Evolutionary conservation across 352 stramenopile genomes (phyloP).

Genomic region (Globisporangium lucens): DNA sequence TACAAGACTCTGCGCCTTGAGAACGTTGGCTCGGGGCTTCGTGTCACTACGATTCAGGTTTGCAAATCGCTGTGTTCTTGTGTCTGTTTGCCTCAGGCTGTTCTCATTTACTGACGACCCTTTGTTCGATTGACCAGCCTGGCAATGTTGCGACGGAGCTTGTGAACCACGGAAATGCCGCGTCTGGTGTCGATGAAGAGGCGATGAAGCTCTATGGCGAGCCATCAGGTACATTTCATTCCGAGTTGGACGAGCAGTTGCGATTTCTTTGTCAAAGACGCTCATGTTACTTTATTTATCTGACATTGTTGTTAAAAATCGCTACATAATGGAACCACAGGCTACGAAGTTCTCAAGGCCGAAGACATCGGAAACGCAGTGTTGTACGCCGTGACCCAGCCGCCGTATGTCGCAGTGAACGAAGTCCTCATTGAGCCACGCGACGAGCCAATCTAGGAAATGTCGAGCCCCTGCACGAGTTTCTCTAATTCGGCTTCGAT

Average conservation of each 20-base stretch:
- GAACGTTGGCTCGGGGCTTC: constrained; percentile 80
- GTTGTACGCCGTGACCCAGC: constrained; percentile 85
- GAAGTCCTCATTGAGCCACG: constrained; percentile 89
- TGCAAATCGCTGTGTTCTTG: not conserved
- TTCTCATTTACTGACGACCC: not conserved
- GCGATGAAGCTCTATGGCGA: constrained; percentile 71
- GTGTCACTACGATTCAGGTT: constrained; percentile 84
- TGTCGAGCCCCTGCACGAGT: constrained; percentile 37
- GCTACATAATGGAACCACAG: constrained; percentile 22
- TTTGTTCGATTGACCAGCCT: constrained; percentile 40
- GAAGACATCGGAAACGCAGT: constrained; percentile 85
- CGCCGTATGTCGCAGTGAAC: constrained; percentile 87
- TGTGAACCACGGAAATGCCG: constrained; percentile 75
- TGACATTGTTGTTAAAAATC: constrained; percentile 13
- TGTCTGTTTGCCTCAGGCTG: not conserved
- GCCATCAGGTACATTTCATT: constrained; percentile 31
- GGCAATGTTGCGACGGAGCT: constrained; percentile 91
- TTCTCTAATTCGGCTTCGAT: constrained; percentile 50
- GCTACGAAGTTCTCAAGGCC: constrained; percentile 78
- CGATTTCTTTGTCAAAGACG: not conserved
- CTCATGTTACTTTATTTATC: constrained; percentile 3
- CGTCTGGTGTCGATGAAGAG: constrained; percentile 68
- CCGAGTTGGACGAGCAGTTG: not conserved
- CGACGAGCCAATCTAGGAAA: constrained; percentile 76
- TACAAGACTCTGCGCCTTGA: constrained; percentile 67